Conservation (phyloP, 768 basidiomycete genomes). For the Lactarius vividus region DNA sequence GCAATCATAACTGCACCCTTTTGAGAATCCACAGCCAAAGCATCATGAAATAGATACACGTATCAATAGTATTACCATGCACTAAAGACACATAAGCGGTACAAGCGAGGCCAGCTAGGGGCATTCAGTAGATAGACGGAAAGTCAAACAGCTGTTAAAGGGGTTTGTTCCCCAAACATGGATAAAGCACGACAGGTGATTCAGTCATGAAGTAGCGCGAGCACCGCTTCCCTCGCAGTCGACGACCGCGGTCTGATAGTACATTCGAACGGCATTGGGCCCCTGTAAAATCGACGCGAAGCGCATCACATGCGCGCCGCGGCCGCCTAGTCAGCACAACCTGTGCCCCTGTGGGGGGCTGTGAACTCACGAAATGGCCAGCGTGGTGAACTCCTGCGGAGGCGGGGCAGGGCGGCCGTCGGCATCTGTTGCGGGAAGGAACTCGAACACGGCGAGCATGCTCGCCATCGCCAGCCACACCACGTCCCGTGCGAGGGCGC, state of each 20-base stretch:
- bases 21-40: neutral
- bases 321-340: neutral
- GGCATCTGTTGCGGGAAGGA: conserved; percentile 15
- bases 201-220: conserved; percentile 13
- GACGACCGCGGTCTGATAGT: conserved; percentile 14
- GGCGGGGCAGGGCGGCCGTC: conserved; percentile 4
- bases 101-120: too few relatives aligned
- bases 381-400: conserved; percentile 3
- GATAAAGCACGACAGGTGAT: neutral
- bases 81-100: neutral
- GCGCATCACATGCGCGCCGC: neutral
- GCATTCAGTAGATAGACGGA: neutral
- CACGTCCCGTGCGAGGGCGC: conserved; percentile 5
- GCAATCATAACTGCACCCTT: neutral
- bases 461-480: conserved; percentile 18
- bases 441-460: conserved; percentile 20
- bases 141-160: neutral
- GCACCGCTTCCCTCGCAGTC: conserved; percentile 1
- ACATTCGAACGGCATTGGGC: conserved; percentile 18
- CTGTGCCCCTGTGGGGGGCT: neutral
- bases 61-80: neutral
- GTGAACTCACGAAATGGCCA: conserved; percentile 4
- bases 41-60: neutral
- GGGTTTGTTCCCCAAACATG: neutral
- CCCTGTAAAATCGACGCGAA: neutral